Evolutionary conservation across 2,329 filamentous ascomycete genomes (phyloP).

Genomic region (Pseudovirgaria hyperparasitica): DNA sequence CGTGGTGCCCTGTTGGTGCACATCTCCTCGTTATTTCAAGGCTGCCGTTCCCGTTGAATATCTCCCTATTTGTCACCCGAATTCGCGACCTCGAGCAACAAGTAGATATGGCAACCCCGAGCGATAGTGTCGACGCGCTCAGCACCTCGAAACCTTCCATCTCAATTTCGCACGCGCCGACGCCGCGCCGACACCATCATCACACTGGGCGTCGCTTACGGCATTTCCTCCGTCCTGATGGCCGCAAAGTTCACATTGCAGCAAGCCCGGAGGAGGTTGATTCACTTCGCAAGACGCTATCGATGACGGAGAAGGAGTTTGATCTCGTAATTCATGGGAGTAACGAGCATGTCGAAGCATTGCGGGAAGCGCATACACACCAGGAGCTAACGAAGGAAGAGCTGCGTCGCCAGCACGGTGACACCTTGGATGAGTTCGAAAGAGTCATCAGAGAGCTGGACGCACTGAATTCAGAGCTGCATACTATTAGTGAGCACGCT

Average conservation of each 20-base stretch:
- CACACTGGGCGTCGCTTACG: conserved; percentile 30
- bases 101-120: too few relatives aligned
- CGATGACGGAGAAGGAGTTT: conserved; percentile 29
- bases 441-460: conserved; percentile 41
- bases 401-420: conserved; percentile 37
- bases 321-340: conserved; percentile 48
- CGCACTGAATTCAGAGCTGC: conserved; percentile 39
- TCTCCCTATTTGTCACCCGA: too few relatives aligned
- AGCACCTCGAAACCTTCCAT: too few relatives aligned
- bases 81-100: too few relatives aligned
- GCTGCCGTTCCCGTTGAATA: too few relatives aligned
- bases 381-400: conserved; percentile 36
- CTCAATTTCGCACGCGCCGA: too few relatives aligned
- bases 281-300: conserved; percentile 33
- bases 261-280: conserved; percentile 42
- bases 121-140: too few relatives aligned
- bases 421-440: conserved; percentile 45
- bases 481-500: conserved; percentile 40
- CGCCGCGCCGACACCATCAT: conserved; percentile 12
- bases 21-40: too few relatives aligned
- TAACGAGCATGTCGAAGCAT: conserved; percentile 34
- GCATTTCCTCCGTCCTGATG: conserved; percentile 43
- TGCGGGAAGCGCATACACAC: conserved; percentile 39
- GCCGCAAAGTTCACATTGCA: conserved; percentile 44
- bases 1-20: too few relatives aligned